Base-by-base conservation (phyloP, 176 grass and related monocot genomes). In the Musa acuminata region DNA sequence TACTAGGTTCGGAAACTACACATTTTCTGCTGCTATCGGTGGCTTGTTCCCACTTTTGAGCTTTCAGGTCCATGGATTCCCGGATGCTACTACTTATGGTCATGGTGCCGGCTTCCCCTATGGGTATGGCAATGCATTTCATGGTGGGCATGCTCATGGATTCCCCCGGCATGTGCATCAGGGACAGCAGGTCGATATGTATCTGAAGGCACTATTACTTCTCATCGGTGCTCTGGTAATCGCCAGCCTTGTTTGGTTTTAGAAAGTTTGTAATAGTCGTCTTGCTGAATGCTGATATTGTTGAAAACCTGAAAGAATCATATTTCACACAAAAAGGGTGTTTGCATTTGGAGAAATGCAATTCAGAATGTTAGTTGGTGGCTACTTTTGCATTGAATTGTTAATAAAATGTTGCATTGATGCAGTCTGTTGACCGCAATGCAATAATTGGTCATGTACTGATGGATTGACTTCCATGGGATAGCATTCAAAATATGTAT, bases 21-120 rank as follows among this genome's bases (percentile, higher is more conserved):
- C 71, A 53, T 72, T 72, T 11, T 54, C 71, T 24, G 71, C 71
- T 27, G 71, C 71, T 8, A 72, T 72, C 11, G 71, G 71, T 53
- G 71, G 71, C 23, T 53, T 72, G 51, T 72, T 72, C 52, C 71
- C 71, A 14, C 21, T 53, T 53, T 21, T 72, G 71, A 72, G 52
- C 22, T 72, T 72, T 53, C 71, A 72, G 48, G 50, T 54, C 23
- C 71, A 53, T 25, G 71, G 71, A 72, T 53, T 72, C 11, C 71
- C 71, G 24, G 71, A 54, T 54, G 71, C 21, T 13, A 72, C 71
- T 25, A 21, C 71, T 1, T 72, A 54, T 54, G 66, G 66, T 68
- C 66, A 26, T 13, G 66, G 66, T 17, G 21, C 51, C 26, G 71
- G 71, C 4, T 72, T 72, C 21, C 51, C 71, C 11, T 53, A 72